A percentile compares a stretch with the other conserved stretches of the same genome.
phyloP scores from a whole-genome alignment of 352 stramenopile species.

The Pelagophyceae sp. region DNA sequence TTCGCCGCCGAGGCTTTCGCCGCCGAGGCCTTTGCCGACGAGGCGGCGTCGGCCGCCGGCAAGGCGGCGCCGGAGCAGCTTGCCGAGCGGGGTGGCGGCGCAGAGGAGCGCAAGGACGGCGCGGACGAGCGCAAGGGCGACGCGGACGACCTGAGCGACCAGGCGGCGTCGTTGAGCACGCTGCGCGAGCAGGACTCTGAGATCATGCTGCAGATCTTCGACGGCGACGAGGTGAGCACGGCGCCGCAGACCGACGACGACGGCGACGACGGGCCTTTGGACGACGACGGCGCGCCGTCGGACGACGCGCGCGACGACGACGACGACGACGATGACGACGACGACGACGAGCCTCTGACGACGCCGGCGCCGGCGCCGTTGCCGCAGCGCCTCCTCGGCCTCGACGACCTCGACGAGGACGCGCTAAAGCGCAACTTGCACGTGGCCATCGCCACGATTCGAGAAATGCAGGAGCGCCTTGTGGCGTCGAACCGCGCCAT shows the following conservation, averaged over 20 bases:
- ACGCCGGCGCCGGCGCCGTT: not conserved
- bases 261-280: too few species aligned
- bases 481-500: slow-evolving; percentile 5
- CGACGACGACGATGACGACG: too few species aligned
- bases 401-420: not conserved
- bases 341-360: not conserved
- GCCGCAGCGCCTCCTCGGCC: too few species aligned
- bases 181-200: not conserved
- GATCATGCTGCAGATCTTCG: not conserved
- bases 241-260: too few species aligned
- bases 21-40: not conserved
- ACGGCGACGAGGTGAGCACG: not conserved
- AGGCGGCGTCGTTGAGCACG: not conserved
- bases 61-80: not conserved
- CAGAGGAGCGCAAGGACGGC: not conserved
- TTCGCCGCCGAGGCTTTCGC: too few species aligned
- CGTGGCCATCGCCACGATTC: slow-evolving; percentile 2
- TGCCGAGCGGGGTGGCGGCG: too few species aligned
- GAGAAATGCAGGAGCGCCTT: slow-evolving; percentile 12
- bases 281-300: too few species aligned
- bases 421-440: not conserved
- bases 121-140: not conserved
- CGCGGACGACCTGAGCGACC: not conserved
- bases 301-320: too few species aligned
- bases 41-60: not conserved